Evolutionary conservation across 169 alveolate species (phyloP).

Genomic region (Cryptosporidium xiaoi): DNA sequence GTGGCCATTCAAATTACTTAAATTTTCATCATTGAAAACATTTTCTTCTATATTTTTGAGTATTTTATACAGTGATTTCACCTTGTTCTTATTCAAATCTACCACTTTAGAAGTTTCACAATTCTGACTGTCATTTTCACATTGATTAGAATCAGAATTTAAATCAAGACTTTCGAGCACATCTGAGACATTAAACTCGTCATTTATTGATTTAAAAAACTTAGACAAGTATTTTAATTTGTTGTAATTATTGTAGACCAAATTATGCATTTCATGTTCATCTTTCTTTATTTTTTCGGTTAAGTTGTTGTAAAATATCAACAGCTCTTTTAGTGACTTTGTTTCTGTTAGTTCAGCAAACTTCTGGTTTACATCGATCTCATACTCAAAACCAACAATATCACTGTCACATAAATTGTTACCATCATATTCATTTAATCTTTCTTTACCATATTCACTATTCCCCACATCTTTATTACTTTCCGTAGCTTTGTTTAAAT

Average conservation of each 20-base stretch:
- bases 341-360: slow-evolving; percentile 33
- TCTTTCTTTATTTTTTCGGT: slow-evolving; percentile 4
- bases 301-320: slow-evolving; percentile 11
- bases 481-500: not conserved
- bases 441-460: not conserved
- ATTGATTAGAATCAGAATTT: no score
- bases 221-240: slow-evolving; percentile 15
- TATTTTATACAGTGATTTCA: not conserved
- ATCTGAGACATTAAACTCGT: not conserved
- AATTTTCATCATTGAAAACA: slow-evolving; percentile 2
- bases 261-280: slow-evolving; percentile 42
- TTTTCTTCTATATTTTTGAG: no score
- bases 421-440: not conserved
- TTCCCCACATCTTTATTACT: slow-evolving; percentile 1
- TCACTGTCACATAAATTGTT: not conserved
- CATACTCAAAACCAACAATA: not conserved
- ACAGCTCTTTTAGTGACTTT: slow-evolving; percentile 36
- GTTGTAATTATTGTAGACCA: slow-evolving; percentile 38
- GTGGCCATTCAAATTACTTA: slow-evolving; percentile 1
- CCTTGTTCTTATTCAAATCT: not conserved
- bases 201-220: slow-evolving; percentile 5
- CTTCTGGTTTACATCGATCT: not conserved
- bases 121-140: not conserved
- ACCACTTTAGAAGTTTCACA: not conserved
- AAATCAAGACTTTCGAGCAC: not conserved